Conservation (phyloP, 441 rosid species). For the Erysimum pusillum region DNA sequence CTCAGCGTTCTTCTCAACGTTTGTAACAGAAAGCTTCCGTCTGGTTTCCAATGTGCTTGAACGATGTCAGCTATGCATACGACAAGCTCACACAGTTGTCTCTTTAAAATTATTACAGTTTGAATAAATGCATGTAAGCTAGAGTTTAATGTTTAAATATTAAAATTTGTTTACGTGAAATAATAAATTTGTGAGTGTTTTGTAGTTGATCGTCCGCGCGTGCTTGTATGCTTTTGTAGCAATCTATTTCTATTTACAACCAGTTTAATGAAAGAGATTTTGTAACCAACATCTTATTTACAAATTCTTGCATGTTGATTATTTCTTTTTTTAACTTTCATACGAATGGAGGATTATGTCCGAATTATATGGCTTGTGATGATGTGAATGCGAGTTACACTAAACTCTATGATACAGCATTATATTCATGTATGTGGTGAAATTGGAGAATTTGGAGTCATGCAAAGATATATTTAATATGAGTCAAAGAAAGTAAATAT, state of each 20-base stretch:
- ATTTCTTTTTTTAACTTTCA: background rate
- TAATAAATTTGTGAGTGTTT: constrained; percentile 9
- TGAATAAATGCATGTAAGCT: constrained; percentile 23
- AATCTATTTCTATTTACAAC: background rate
- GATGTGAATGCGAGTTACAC: constrained; percentile 7
- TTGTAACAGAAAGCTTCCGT: constrained; percentile 49
- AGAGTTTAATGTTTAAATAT: background rate
- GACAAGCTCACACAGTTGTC: background rate
- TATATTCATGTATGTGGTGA: constrained; percentile 18
- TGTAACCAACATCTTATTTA: background rate
- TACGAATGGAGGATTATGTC: background rate
- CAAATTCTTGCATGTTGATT: background rate
- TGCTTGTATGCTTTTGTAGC: constrained; percentile 10
- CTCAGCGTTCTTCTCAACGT: constrained; percentile 55
- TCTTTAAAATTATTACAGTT: background rate
- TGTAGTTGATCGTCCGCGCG: background rate
- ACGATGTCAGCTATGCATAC: background rate
- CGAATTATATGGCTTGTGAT: background rate
- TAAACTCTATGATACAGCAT: constrained; percentile 11
- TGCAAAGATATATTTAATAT: too few species aligned
- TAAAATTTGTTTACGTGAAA: constrained; percentile 11
- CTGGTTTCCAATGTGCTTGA: constrained; percentile 55
- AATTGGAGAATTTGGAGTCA: background rate
- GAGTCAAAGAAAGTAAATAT: too few species aligned
- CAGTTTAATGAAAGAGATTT: constrained; percentile 5